Percentiles rank a stretch among this genome's conserved stretches.
Conservation (phyloP, 1,284 basidiomycete species). For the Ceratobasidium sp. region DNA sequence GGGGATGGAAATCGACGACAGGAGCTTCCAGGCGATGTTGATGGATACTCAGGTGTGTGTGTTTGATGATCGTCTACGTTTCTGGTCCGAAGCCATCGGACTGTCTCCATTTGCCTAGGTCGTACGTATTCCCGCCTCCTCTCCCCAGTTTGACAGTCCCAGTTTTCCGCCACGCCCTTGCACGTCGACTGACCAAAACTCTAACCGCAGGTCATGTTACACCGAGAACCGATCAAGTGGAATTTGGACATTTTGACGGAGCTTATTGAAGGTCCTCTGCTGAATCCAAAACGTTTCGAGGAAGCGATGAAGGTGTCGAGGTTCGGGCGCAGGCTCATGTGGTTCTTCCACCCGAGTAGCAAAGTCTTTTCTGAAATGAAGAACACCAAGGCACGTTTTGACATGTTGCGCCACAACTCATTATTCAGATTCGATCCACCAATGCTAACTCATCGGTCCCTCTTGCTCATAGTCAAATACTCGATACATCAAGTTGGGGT, state of each 20-base stretch:
- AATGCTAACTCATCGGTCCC: not conserved
- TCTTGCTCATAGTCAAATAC: constrained; percentile 68
- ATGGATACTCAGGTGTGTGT: constrained; percentile 80
- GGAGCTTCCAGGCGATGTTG: constrained; percentile 82
- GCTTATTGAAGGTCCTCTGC: constrained; percentile 89
- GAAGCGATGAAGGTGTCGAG: constrained; percentile 93
- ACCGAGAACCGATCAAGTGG: constrained; percentile 94
- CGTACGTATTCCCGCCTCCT: too few species aligned
- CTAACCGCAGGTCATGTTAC: constrained; percentile 74
- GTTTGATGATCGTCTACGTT: too few species aligned
- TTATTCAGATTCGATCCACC: not conserved
- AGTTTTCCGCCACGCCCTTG: constrained; percentile 33
- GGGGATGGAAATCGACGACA: constrained; percentile 94
- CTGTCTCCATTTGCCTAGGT: too few species aligned
- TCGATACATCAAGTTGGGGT: constrained; percentile 88
- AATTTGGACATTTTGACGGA: constrained; percentile 90
- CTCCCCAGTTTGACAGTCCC: not conserved
- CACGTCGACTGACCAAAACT: constrained; percentile 42
- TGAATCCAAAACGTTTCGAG: constrained; percentile 93
- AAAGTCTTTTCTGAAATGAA: constrained; percentile 87
- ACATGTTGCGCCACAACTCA: not conserved
- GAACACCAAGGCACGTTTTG: constrained; percentile 67
- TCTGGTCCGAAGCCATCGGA: constrained; percentile 9
- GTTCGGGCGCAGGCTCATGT: constrained; percentile 86
- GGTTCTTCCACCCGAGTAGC: constrained; percentile 92